Evolutionary conservation across 768 basidiomycete species (phyloP).

Genomic region (Calocybe gangraenosa): DNA sequence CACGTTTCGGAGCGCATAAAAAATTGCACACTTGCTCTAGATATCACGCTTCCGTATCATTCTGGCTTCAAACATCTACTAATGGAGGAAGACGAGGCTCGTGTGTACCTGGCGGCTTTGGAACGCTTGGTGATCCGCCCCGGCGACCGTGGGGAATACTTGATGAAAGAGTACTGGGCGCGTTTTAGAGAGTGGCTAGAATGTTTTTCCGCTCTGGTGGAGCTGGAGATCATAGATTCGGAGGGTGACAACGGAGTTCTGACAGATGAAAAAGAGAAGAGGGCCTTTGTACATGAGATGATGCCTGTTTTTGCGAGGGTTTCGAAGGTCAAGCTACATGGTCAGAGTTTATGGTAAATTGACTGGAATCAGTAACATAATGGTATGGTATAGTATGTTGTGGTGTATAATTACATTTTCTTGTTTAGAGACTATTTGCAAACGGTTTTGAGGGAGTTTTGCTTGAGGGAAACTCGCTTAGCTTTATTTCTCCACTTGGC

Average conservation of each 20-base stretch:
- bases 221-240: not conserved
- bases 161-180: not conserved
- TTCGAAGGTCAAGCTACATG: not conserved
- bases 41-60: not conserved
- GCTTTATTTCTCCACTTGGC: too few species aligned
- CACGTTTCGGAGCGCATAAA: not conserved
- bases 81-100: not conserved
- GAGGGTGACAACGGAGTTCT: conserved; percentile 1
- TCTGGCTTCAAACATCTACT: not conserved
- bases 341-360: not conserved
- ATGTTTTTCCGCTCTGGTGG: not conserved
- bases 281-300: conserved; percentile 3
- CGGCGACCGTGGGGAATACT: too few species aligned
- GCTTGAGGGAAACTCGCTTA: too few species aligned
- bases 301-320: conserved; percentile 3
- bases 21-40: not conserved
- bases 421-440: too few species aligned
- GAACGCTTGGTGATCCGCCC: too few species aligned
- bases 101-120: not conserved
- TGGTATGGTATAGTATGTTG: too few species aligned
- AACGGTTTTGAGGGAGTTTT: too few species aligned
- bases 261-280: conserved; percentile 1
- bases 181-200: conserved; percentile 4
- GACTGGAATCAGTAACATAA: too few species aligned
- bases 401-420: too few species aligned